phyloP scores from a whole-genome alignment of 2,329 filamentous ascomycete genomes.

The Hymenoscyphus infarciens region DNA sequence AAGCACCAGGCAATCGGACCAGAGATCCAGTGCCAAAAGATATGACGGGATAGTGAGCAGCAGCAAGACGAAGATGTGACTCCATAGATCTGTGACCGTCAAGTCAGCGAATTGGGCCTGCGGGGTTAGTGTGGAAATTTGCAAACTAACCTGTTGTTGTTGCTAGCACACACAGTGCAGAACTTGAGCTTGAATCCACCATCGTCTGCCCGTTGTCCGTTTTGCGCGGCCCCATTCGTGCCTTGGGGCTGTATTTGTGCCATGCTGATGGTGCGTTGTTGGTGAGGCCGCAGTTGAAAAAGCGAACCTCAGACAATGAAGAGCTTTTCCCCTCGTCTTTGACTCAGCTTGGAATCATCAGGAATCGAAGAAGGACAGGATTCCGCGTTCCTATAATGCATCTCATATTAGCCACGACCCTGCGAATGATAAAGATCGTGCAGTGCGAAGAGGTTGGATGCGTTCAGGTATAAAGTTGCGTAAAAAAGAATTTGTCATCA shows the following conservation, averaged over 20 bases:
- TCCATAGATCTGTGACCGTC: conserved; percentile 79
- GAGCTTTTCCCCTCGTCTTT: conserved; percentile 4
- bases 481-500: conserved; percentile 34
- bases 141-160: conserved; percentile 78
- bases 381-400: neutral
- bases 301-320: conserved; percentile 3
- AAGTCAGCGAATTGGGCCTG: neutral
- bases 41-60: conserved; percentile 88
- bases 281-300: neutral
- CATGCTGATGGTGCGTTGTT: conserved; percentile 12
- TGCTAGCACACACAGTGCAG: conserved; percentile 98
- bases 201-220: conserved; percentile 27
- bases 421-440: neutral
- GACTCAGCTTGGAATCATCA: conserved; percentile 5
- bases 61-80: conserved; percentile 88
- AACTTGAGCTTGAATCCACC: conserved; percentile 85
- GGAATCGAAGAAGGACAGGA: neutral
- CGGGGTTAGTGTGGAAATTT: neutral
- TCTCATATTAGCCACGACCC: neutral
- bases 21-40: conserved; percentile 96
- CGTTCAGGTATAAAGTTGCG: conserved; percentile 32
- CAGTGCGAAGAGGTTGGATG: conserved; percentile 13
- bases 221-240: conserved; percentile 23
- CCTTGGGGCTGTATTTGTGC: conserved; percentile 21
- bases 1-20: conserved; percentile 87